Conservation (phyloP, 2,329 filamentous ascomycete genomes). For the Keithomyces neogunnii region DNA sequence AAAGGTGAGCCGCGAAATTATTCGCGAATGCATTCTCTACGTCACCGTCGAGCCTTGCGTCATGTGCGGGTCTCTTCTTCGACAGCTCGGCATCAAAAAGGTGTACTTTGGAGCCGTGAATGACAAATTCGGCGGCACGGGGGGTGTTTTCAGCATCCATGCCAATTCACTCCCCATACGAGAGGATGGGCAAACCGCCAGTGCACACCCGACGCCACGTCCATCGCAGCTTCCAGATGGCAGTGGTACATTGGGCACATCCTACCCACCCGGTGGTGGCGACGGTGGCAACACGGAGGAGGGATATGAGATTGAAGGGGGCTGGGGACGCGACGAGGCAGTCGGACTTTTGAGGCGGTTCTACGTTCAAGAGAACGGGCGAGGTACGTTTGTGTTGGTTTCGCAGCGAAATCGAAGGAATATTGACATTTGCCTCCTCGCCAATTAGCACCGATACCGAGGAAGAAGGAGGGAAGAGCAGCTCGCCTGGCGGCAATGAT, state of each 20-base stretch:
- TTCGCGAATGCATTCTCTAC: conserved; percentile 71
- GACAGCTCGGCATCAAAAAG: conserved; percentile 77
- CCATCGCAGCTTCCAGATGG: conserved; percentile 28
- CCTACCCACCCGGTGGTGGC: conserved; percentile 30
- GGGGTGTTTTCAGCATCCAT: conserved; percentile 85
- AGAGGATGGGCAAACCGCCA: conserved; percentile 28
- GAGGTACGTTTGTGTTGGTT: conserved; percentile 47
- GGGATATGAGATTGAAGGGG: conserved; percentile 76
- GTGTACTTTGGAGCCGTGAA: conserved; percentile 96
- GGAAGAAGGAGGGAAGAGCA: conserved; percentile 48
- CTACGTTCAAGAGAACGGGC: conserved; percentile 95
- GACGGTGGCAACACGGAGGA: conserved; percentile 65
- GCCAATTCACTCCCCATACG: conserved; percentile 41
- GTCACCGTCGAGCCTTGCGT: conserved; percentile 98
- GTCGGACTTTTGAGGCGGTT: conserved; percentile 88
- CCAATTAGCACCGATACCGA: conserved; percentile 37
- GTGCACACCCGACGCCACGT: conserved; percentile 28
- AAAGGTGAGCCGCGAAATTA: conserved; percentile 56
- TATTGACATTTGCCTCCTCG: conserved; percentile 9
- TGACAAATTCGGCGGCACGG: conserved; percentile 93
- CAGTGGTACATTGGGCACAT: conserved; percentile 26
- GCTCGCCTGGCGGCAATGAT: conserved; percentile 44
- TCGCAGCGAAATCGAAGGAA: not conserved
- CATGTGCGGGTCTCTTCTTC: conserved; percentile 92
- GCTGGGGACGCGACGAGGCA: conserved; percentile 83